Base-by-base conservation (phyloP, 1,284 basidiomycete species). In the Malassezia arunalokei region DNA sequence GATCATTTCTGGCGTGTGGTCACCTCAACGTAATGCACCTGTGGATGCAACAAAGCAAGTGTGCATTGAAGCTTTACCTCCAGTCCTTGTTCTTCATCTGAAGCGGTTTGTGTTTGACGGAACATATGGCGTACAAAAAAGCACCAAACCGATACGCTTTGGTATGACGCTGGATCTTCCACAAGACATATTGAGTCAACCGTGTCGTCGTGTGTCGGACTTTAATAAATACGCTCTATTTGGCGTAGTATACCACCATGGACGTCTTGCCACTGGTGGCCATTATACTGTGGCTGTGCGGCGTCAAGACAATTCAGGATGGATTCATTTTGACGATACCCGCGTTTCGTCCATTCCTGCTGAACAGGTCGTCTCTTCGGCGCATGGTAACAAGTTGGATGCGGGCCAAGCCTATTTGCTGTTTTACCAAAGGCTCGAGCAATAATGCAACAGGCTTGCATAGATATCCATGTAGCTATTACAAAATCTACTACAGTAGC, bases 261-360 rank as follows among this genome's bases (percentile, higher is more conserved):
- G 92, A 2, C 77, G 80, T 42, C 86, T 85, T 11, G 89, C 92
- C 0, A 83, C 83, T 0, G 91, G 91, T 6, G 92, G 92, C 0
- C 91, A 96, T 74, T 98, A 96, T 76, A 98, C 91, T 1, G 82
- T 94, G 40, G 85, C 91, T 59, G 86, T 94, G 1, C 76, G 91
- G 7, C 84, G 88, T 57, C 85, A 87, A 17, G 82, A 82, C 62
- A 80, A 82, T n/a, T 62, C 64, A 59, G 74, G 64, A 57, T 96
- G 87, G 92, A 79, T 94, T 54, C 83, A 91, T 57, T 86, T 95
- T 52, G 91, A 95, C 74, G 91, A 95, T 67, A 89, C 92, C 73
- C 39, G 52, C 11, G 62, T 51, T 43, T 52, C 54, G 76, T 82
- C 86, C 56, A 79, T 91, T 38, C 76, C 81, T n/a, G 76, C 78